phyloP scores from a whole-genome alignment of 305 asterid genomes.

The Fraxinus latifolia region DNA sequence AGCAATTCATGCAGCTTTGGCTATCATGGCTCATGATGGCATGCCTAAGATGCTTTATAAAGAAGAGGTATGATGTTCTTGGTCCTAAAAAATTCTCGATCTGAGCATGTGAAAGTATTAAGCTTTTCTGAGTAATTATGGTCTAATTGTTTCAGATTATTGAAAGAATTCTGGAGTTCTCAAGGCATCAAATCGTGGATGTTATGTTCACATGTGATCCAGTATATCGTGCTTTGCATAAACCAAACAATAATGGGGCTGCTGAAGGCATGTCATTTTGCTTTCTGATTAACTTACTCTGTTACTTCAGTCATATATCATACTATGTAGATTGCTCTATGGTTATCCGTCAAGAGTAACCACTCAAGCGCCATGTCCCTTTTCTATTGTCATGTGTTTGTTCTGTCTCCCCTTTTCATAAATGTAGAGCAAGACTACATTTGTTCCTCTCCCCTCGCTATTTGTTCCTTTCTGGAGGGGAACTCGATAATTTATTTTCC shows the following conservation, averaged over 20 bases:
- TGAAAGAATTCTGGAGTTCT: conserved; percentile 93
- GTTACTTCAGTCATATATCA: conserved; percentile 17
- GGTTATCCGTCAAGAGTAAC: conserved; percentile 19
- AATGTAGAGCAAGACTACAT: conserved; percentile 14
- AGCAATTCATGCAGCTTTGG: conserved; percentile 91
- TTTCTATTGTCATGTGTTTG: not conserved
- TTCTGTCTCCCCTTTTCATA: conserved; percentile 8
- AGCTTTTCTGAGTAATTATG: conserved; percentile 24
- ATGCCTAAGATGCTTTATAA: conserved; percentile 94
- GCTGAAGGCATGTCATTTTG: conserved; percentile 63
- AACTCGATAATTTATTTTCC: conserved; percentile 5
- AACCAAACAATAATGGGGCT: conserved; percentile 60
- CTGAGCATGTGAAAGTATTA: conserved; percentile 20
- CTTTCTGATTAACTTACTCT: conserved; percentile 20
- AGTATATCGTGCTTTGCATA: conserved; percentile 82
- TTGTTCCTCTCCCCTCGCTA: not conserved
- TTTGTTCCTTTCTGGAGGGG: not conserved
- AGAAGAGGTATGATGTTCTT: conserved; percentile 70
- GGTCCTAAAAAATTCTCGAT: conserved; percentile 6
- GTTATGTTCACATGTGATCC: conserved; percentile 92
- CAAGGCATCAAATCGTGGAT: conserved; percentile 89
- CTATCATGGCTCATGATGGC: conserved; percentile 73
- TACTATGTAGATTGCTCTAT: not conserved
- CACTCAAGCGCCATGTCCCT: not conserved
- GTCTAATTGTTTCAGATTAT: conserved; percentile 61